Base-by-base conservation (phyloP, 202 grass and related monocot species). In the Setaria viridis region DNA sequence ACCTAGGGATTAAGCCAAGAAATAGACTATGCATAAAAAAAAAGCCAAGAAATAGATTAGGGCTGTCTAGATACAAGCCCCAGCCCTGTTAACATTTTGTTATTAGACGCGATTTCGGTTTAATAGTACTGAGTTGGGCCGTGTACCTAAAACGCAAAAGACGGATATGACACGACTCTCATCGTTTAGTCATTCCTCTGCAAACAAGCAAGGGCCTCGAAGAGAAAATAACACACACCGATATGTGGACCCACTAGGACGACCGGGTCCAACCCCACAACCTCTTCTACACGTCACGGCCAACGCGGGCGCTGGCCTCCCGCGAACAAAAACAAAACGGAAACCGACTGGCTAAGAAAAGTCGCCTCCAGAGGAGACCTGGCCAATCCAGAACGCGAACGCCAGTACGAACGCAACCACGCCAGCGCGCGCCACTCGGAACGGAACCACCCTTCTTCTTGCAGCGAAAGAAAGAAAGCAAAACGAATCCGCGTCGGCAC, bases 391-490 rank as follows among this genome's bases (percentile, higher is more conserved):
- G 57, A 79, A 54, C 0, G 6, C 41, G 39, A 29, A 67, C 43
- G 3, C 15, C 19, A 43, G 76, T n/a, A 60, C 41, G 39, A 29
- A 67, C 43, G 3, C 15, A 30, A 53, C 84, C 57, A 60, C 57
- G n/a, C 9, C 57, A 60, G 33, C 77, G 72, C 34, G 21, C 55
- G 13, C 85, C 10, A 21, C 58, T 66, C 70, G 42, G 33, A 5
- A 39, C 66, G 25, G 25, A 13, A 34, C 7, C 34, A 5, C 3
- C 67, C 76, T 74, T 80, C 84, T 82, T 88, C 84, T 91, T 89
- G 84, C 86, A 21, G 71, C 75, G 21, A 7, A 91, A 91, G 89
- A 82, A 94, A 87, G 89, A 45, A 78, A 77, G 19, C 7, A 35
- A 72, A 65, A 53, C 87, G 70, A 41, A 63, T 82, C 64, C 11